These are phyloP conservation scores for Lagerstroemia fauriei DNA, from an alignment of 441 rosid genomes.

Conservation along the genomic window DNA sequence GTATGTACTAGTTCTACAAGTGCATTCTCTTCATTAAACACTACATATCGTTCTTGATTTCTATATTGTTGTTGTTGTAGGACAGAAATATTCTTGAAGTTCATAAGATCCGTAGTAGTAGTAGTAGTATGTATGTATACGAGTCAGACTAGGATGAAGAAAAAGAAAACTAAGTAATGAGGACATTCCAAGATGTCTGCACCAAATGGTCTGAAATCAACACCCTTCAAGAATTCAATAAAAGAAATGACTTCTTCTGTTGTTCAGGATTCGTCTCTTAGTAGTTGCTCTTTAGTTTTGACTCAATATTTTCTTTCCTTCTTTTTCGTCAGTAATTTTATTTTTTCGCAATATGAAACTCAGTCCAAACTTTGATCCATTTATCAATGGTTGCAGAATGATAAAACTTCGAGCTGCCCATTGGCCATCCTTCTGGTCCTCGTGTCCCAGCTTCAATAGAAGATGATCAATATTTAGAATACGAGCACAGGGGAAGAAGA, in stretches of 20 bases:
- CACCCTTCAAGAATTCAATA: background rate
- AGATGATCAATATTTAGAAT: conserved; percentile 73
- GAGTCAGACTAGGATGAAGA: background rate
- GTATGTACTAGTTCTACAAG: background rate
- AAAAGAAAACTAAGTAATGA: no score
- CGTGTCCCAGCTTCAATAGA: conserved; percentile 55
- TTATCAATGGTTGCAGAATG: conserved; percentile 47
- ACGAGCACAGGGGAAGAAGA: conserved; percentile 87
- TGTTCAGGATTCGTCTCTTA: background rate
- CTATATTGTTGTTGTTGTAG: background rate
- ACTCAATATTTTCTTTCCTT: background rate
- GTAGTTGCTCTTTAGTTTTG: background rate
- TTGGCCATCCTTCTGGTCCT: conserved; percentile 61
- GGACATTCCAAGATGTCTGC: no score
- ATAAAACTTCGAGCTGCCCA: conserved; percentile 76
- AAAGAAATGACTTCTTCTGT: background rate
- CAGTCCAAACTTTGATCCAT: conserved; percentile 18
- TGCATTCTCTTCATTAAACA: background rate
- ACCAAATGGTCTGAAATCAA: background rate
- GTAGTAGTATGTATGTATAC: background rate
- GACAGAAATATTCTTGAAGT: background rate
- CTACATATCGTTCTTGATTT: background rate
- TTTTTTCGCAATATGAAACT: background rate
- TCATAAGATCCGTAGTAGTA: background rate
- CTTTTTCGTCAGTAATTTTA: no score